Evolutionary conservation across 495 filamentous ascomycete species (phyloP), one percentile per base, ranked within the genome.

Genomic region (Penicillium lagena): DNA sequence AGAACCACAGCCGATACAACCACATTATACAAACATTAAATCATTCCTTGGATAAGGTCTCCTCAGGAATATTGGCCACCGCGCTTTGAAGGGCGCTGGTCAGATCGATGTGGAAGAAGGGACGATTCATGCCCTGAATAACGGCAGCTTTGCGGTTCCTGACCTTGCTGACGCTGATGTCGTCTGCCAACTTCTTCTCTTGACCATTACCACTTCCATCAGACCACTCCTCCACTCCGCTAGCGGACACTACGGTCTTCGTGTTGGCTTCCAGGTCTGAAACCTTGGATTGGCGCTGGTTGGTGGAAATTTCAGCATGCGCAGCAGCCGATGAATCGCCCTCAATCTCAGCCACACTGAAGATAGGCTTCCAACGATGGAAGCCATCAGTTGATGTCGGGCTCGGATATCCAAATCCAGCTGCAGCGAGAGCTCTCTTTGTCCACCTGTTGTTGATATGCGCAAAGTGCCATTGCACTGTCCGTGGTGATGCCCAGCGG

Each of bases 401-500:
- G 8, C 81, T 78, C 4, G 91, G 89, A 65, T 83, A 95, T 1
- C 93, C 93, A 65, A 98, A 98, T 29, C 94, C 93, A 11, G 87
- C 94, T 12, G 85, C 78, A n/a, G 83, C 83, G 14, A 98, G 83
- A 11, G 87, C 93, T 11, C 93, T 86, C 70, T 97, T 98, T 28
- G 93, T 93, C 93, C 93, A 98, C 46, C 90, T 82, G 72, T 95
- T 97, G 72, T 83, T 91, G 73, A 98, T 87, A 66, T 84, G 84
- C 9, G 90, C 88, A 50, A 98, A 85, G 63, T 98, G 93, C 90
- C 93, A 97, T 56, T 98, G 89, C 7, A 98, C 90, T 7, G 79
- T 71, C 9, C 90, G 84, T 0, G 93, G 93, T 0, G 84, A 66
- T 11, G 88, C 79, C 60, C 96, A 95, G 11, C 83, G 77, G 63